phyloP scores from a whole-genome alignment of 495 filamentous ascomycete genomes.

The Annulohypoxylon moriforme region DNA sequence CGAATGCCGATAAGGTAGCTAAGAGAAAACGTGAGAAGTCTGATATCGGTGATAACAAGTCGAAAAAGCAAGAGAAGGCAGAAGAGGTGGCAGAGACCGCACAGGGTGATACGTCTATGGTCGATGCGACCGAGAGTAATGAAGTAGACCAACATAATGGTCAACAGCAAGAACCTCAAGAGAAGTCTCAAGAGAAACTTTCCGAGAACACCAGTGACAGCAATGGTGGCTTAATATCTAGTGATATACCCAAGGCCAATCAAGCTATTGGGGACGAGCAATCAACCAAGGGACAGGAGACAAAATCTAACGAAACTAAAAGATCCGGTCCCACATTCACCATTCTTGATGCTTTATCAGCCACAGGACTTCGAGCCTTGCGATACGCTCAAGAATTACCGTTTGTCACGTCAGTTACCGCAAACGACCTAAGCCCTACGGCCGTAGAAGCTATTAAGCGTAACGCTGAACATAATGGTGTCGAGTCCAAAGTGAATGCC shows the following conservation, averaged over 20 bases:
- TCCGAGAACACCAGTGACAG: background rate
- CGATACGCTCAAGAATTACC: constrained; percentile 94
- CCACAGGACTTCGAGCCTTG: constrained; percentile 90
- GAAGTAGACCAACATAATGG: constrained; percentile 35
- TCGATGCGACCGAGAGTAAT: constrained; percentile 19
- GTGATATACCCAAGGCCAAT: constrained; percentile 1
- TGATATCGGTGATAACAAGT: constrained; percentile 46
- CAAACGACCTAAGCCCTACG: constrained; percentile 84
- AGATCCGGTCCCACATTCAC: constrained; percentile 64
- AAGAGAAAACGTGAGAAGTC: constrained; percentile 50
- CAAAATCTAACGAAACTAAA: constrained; percentile 33
- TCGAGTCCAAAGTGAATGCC: constrained; percentile 74
- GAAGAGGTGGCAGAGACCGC: constrained; percentile 1
- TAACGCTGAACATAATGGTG: constrained; percentile 84
- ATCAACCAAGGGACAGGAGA: constrained; percentile 35
- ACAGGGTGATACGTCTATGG: constrained; percentile 34
- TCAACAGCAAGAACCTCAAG: constrained; percentile 32
- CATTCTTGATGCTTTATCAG: constrained; percentile 94
- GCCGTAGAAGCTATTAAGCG: constrained; percentile 83
- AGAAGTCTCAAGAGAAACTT: constrained; percentile 17
- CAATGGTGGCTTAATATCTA: background rate
- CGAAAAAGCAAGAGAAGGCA: constrained; percentile 41
- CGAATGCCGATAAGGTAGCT: constrained; percentile 53
- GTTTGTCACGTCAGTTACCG: constrained; percentile 80
- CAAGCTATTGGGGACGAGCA: constrained; percentile 12